Evolutionary conservation across 108 stramenopile genomes (phyloP), one percentile per base, ranked within the genome.

Genomic region (Skeletonema marinoi): DNA sequence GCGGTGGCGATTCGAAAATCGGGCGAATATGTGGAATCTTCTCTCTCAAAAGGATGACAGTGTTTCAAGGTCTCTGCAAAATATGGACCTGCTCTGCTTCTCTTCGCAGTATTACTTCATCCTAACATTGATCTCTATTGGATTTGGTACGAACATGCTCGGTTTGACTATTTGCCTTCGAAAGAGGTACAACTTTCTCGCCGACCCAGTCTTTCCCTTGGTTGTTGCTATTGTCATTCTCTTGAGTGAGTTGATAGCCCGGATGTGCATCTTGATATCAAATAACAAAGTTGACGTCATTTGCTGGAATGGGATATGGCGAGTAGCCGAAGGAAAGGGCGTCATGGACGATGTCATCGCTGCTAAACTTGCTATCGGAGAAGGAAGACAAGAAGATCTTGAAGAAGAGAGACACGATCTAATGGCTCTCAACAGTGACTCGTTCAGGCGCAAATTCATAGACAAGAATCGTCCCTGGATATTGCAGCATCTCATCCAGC

Each of bases 381-480:
- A 94, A 68, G 94, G 94, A 13, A 76, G 88, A 25, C 93, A 93
- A 79, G 90, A 77, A 54, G 93, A 90, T 63, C 71, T 91, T 3
- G 94, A 95, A 77, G 87, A 90, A 74, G 96, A 96, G 78, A 81
- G 93, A 17, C 78, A 91, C 30, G 96, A 96, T 71, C 83, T 95
- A 3, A 73, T 78, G 51, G 94, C 92, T 7, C 68, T 96, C 74
- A 95, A 96, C 73, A 89, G 87, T 54, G 94, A 94, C 68, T 68
- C 89, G 7, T 96, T 96, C 67, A 71, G 94, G 10, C 92, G 92
- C 44, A 89, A 92, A 16, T 96, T 94, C 56, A 64, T 96, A 13
- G 94, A 95, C 61, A 89, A 93, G 56, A 96, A 96, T 81, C 82
- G 94, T 8, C 96, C 96, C 11, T 96, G 96, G 96, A 76, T 96